Conservation (phyloP, 208 protist species). For the Jaenimonas drosophilae region DNA sequence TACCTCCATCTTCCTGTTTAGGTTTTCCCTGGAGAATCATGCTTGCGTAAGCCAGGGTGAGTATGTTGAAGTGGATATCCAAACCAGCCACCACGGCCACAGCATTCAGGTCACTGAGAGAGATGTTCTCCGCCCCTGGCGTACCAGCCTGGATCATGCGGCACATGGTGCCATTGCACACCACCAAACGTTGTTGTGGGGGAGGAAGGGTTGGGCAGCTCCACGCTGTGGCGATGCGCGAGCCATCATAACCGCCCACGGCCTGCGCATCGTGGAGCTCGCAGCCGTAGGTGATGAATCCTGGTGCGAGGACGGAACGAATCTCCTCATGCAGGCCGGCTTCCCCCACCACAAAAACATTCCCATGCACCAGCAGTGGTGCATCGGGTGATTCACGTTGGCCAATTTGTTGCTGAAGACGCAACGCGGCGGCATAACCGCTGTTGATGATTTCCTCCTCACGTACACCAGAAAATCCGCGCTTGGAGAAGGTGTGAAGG, state of each 20-base stretch:
- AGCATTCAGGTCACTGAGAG: constrained; percentile 39
- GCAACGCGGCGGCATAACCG: constrained; percentile 45
- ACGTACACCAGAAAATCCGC: constrained; percentile 33
- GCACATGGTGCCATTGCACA: constrained; percentile 17
- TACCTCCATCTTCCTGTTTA: background rate
- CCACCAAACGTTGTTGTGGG: constrained; percentile 22
- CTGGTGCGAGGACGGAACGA: constrained; percentile 35
- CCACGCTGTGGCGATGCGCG: constrained; percentile 20
- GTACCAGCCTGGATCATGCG: constrained; percentile 12
- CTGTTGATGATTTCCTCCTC: constrained; percentile 54
- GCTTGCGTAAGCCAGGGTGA: constrained; percentile 41
- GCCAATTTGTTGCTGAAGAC: constrained; percentile 24
- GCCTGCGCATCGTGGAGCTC: constrained; percentile 45
- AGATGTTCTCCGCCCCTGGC: constrained; percentile 15
- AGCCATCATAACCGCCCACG: constrained; percentile 23
- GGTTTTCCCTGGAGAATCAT: constrained; percentile 28
- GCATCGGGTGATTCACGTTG: background rate
- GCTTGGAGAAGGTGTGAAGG: constrained; percentile 13
- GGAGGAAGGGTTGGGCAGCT: constrained; percentile 18
- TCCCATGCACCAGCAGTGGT: constrained; percentile 28
- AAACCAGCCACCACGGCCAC: constrained; percentile 51
- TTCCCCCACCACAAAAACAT: constrained; percentile 65
- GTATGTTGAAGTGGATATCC: constrained; percentile 55
- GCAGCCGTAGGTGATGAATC: constrained; percentile 59
- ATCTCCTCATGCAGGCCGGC: constrained; percentile 62